Evolutionary conservation across 768 basidiomycete species (phyloP).

Genomic region (Mycena sanguinolenta): DNA sequence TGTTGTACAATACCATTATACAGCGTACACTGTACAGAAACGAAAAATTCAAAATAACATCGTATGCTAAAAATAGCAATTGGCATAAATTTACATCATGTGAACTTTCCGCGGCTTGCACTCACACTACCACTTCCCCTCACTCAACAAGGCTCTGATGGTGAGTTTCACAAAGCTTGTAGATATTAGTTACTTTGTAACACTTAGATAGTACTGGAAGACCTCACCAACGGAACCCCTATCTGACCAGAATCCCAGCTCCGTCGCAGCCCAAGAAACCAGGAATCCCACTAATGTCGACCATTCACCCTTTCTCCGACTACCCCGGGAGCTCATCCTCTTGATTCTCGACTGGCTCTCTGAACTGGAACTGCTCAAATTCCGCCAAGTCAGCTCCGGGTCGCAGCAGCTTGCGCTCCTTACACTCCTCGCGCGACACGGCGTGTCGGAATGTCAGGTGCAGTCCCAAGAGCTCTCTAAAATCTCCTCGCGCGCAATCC

Average conservation of each 20-base stretch:
- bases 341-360: conserved; percentile 10
- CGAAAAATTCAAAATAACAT: too few relatives aligned
- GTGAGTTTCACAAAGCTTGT: not conserved
- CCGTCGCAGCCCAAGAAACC: too few relatives aligned
- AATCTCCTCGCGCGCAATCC: conserved; percentile 18
- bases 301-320: not conserved
- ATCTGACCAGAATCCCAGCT: not conserved
- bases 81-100: not conserved
- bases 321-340: conserved; percentile 22
- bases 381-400: conserved; percentile 24
- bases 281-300: too few relatives aligned
- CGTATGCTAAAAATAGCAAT: not conserved
- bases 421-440: conserved; percentile 21
- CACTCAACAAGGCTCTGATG: not conserved
- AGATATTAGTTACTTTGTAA: not conserved
- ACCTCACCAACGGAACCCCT: not conserved
- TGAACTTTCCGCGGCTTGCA: not conserved
- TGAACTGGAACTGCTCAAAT: conserved; percentile 16
- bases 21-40: too few relatives aligned
- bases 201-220: not conserved
- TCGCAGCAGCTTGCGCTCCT: conserved; percentile 18
- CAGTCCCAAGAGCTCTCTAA: conserved; percentile 17
- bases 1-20: too few relatives aligned
- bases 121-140: not conserved
- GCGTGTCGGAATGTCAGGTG: conserved; percentile 11